Conservation (phyloP, 2,329 filamentous ascomycete genomes). For the Cladosporium oxysporum region DNA sequence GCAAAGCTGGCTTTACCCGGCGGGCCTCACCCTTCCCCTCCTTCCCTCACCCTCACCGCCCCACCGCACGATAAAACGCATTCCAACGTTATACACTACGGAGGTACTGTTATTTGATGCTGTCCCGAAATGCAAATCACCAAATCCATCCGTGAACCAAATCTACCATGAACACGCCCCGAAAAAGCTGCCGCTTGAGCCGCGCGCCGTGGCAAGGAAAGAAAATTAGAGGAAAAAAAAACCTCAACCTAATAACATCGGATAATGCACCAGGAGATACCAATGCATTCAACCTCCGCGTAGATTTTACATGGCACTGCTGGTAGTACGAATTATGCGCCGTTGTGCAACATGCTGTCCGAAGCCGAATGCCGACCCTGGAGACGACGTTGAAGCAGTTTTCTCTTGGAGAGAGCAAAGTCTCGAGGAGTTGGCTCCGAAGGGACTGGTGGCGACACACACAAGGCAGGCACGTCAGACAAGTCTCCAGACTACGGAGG, state of each 20-base stretch:
- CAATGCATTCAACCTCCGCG: background rate
- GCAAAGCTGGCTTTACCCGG: background rate
- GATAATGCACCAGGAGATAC: background rate
- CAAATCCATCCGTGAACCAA: background rate
- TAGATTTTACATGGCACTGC: background rate
- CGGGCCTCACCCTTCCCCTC: too few species aligned
- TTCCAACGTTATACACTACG: too few species aligned
- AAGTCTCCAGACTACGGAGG: too few species aligned
- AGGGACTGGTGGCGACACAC: too few species aligned
- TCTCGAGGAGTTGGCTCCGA: background rate
- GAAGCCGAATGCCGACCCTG: background rate
- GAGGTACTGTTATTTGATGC: too few species aligned
- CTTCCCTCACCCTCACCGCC: background rate
- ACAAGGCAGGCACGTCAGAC: background rate
- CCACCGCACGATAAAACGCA: background rate
- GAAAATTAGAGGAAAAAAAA: too few species aligned
- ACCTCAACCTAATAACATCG: too few species aligned
- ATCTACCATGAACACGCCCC: background rate
- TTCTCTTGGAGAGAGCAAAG: background rate
- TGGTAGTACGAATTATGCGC: background rate
- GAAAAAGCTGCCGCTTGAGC: too few species aligned
- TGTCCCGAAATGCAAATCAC: background rate
- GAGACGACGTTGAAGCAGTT: background rate
- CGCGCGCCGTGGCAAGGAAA: too few species aligned
- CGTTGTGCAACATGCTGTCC: background rate